Evolutionary conservation across 1,139 yeast genomes (phyloP).

Genomic region (Pichia sp.): DNA sequence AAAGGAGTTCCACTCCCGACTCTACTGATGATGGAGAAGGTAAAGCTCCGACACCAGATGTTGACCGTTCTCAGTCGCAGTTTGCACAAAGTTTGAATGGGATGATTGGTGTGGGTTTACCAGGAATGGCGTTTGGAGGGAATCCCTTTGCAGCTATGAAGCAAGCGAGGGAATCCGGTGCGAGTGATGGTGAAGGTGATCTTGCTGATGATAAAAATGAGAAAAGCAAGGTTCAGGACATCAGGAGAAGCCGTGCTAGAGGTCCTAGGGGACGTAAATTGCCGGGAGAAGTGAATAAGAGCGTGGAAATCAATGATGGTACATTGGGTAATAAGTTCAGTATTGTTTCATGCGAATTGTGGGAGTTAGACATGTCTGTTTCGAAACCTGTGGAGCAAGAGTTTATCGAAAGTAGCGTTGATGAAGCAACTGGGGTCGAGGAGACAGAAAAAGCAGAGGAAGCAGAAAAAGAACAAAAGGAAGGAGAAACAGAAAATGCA

Average conservation of each 20-base stretch:
- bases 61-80: constrained; percentile 27
- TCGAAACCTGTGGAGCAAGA: background rate
- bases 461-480: background rate
- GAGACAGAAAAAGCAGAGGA: background rate
- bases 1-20: background rate
- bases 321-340: constrained; percentile 27
- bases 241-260: constrained; percentile 47
- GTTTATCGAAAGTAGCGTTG: background rate
- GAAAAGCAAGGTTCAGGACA: constrained; percentile 23
- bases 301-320: constrained; percentile 34
- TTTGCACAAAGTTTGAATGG: constrained; percentile 54
- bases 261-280: constrained; percentile 78
- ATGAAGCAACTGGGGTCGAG: background rate
- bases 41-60: constrained; percentile 7
- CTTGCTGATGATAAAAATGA: constrained; percentile 8
- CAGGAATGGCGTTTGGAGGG: constrained; percentile 43
- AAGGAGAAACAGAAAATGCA: background rate
- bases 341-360: constrained; percentile 32
- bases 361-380: constrained; percentile 24
- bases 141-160: constrained; percentile 10
- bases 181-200: constrained; percentile 16
- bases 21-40: constrained; percentile 5
- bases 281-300: constrained; percentile 53
- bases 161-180: constrained; percentile 7
- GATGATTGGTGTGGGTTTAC: constrained; percentile 53